Conservation (phyloP, 1,284 basidiomycete species). For the Pseudozyma tsukubaensis region DNA sequence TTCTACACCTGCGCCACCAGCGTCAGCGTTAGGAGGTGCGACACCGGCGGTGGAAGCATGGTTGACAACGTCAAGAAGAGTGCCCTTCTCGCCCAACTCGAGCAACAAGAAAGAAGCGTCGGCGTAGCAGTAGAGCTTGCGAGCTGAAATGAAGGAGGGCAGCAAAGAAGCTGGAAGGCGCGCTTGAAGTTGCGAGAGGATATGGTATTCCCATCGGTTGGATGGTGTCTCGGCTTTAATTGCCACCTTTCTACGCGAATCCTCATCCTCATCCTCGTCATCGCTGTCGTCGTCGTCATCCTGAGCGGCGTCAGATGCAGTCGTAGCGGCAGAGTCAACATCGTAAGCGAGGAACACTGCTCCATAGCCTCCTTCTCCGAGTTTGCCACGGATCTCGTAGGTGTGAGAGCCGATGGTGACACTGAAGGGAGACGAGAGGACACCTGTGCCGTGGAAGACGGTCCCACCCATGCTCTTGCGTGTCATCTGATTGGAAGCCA, state of each 20-base stretch:
- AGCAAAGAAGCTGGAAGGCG: constrained; percentile 31
- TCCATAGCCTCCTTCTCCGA: constrained; percentile 97
- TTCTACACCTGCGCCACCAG: constrained; percentile 76
- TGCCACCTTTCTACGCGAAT: constrained; percentile 76
- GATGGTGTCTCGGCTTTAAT: constrained; percentile 91
- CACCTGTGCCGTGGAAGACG: constrained; percentile 38
- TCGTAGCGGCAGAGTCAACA: constrained; percentile 60
- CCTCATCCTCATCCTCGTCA: constrained; percentile 74
- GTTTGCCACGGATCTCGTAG: constrained; percentile 77
- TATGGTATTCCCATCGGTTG: constrained; percentile 91
- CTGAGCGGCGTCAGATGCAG: constrained; percentile 9
- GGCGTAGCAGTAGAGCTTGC: constrained; percentile 54
- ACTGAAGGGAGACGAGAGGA: constrained; percentile 22
- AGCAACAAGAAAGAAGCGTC: constrained; percentile 93
- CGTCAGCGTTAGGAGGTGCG: constrained; percentile 72
- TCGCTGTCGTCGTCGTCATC: constrained; percentile 23
- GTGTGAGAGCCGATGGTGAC: constrained; percentile 27
- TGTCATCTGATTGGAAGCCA: constrained; percentile 46
- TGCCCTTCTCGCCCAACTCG: constrained; percentile 89
- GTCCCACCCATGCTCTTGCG: constrained; percentile 64
- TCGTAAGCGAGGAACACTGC: constrained; percentile 83
- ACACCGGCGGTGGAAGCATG: constrained; percentile 69
- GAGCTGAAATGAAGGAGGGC: constrained; percentile 55
- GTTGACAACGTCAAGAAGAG: constrained; percentile 92
- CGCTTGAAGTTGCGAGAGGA: constrained; percentile 80